Base-by-base conservation (phyloP, 306 rosid species). In the Cicer chorassanicum region DNA sequence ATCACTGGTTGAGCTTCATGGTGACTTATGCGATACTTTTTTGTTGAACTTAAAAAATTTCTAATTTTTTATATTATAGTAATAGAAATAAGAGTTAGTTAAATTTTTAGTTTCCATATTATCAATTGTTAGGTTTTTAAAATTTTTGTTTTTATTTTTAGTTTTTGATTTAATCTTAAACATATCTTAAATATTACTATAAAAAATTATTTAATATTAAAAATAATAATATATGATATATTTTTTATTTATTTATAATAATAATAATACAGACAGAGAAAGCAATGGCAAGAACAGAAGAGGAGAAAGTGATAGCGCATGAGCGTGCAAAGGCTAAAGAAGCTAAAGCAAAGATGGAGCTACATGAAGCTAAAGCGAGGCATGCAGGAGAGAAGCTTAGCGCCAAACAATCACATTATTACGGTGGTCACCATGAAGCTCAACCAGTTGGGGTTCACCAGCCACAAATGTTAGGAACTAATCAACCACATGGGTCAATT, bases 301-400 rank as follows among this genome's bases (percentile, higher is more conserved):
- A 85, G 61, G 91, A 84, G 84, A 85, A 68, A 49, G 82, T 38
- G 21, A 82, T 90, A 43, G 87, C 83, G 1, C 83, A 82, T 38
- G 95, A 93, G 44, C 76, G 68, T 1, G 79, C 84, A 43, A 89
- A 78, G 78, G 95, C 89, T 1, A 85, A 82, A 44, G 89, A 85
- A 61, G 91, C 89, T 1, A 56, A 81, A 72, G 96, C 98, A 15
- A 87, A 90, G 79, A 82, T 77, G 83, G 88, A 89, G 78, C 75
- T 87, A 5, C 98, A 86, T 51, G 87, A 87, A 61, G 90, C 91
- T 9, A 90, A 85, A 80, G 96, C 85, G 8, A 70, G 44, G 85
- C 95, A 83, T 64, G 96, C 90, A 0, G 87, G 77, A 1, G 85
- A 88, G 63, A 89, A 83, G 78, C 64, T 80, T 36, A 24, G 48